A percentile compares a stretch with the other conserved stretches of the same genome.
Conservation (phyloP, 805 yeast species). For the Candida boidinii region DNA sequence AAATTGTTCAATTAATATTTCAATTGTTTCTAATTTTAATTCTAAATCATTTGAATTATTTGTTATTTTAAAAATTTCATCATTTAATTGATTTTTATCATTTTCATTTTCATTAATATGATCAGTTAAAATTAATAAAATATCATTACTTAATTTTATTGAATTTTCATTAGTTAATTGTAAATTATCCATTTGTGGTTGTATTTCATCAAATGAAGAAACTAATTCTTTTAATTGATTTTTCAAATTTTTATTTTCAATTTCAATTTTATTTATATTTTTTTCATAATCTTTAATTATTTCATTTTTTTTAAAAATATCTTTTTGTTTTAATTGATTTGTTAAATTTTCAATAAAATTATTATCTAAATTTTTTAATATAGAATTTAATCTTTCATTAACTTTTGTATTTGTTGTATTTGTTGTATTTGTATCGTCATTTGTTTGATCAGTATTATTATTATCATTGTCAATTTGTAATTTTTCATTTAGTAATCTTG, state of each 20-base stretch:
- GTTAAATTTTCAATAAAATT: slow-evolving; percentile 4
- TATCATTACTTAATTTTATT: slow-evolving; percentile 6
- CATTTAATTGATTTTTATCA: too few species aligned
- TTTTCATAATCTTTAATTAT: slow-evolving; percentile 1
- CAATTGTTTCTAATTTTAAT: too few species aligned
- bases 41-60: too few species aligned
- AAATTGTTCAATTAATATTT: too few species aligned
- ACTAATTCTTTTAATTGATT: slow-evolving; percentile 13
- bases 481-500: slow-evolving; percentile 19
- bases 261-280: slow-evolving; percentile 1
- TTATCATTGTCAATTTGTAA: too few species aligned
- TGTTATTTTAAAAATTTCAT: too few species aligned
- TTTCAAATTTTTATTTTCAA: slow-evolving; percentile 9
- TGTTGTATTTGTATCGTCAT: too few species aligned
- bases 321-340: background rate
- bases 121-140: too few species aligned
- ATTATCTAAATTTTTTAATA: slow-evolving; percentile 8
- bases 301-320: background rate
- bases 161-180: slow-evolving; percentile 11
- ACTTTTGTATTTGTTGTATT: too few species aligned
- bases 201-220: slow-evolving; percentile 9
- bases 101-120: too few species aligned
- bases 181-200: slow-evolving; percentile 9
- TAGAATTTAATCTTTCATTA: slow-evolving; percentile 11
- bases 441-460: too few species aligned